Evolutionary conservation across 495 filamentous ascomycete genomes (phyloP).

Genomic region (Penicillium canariense): DNA sequence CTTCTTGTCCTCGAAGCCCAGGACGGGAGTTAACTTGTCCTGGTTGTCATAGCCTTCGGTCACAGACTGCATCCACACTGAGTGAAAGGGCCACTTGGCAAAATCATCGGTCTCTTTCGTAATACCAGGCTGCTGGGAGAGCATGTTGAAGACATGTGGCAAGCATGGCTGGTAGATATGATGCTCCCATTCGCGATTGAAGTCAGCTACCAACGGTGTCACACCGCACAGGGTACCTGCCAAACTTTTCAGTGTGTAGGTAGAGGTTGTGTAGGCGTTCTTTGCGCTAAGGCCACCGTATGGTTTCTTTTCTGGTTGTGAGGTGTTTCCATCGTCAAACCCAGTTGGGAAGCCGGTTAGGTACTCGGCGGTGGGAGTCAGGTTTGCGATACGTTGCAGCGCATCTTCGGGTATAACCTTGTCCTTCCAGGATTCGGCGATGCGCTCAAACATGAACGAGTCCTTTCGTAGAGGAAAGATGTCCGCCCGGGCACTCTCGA

Average conservation of each 20-base stretch:
- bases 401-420: constrained; percentile 29
- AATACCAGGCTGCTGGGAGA: constrained; percentile 34
- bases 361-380: constrained; percentile 42
- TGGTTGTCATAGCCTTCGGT: constrained; percentile 49
- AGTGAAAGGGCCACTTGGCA: constrained; percentile 41
- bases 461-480: constrained; percentile 49
- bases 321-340: constrained; percentile 29
- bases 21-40: constrained; percentile 34
- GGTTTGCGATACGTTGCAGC: constrained; percentile 31
- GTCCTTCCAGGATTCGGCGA: constrained; percentile 33
- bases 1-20: constrained; percentile 42
- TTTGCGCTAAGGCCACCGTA: constrained; percentile 46
- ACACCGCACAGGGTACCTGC: constrained; percentile 48
- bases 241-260: constrained; percentile 49
- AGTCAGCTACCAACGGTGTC: constrained; percentile 47
- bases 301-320: constrained; percentile 18
- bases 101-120: constrained; percentile 28
- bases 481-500: constrained; percentile 50
- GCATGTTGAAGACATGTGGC: constrained; percentile 40
- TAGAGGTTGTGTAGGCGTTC: constrained; percentile 43
- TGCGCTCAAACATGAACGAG: constrained; percentile 38
- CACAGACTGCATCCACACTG: constrained; percentile 49
- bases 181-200: constrained; percentile 46
- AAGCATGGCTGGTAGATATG: constrained; percentile 53
- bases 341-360: constrained; percentile 43